These are phyloP conservation scores for Rhododendron mucronatum DNA, from an alignment of 148 eudicot species.

Conservation along the genomic window DNA sequence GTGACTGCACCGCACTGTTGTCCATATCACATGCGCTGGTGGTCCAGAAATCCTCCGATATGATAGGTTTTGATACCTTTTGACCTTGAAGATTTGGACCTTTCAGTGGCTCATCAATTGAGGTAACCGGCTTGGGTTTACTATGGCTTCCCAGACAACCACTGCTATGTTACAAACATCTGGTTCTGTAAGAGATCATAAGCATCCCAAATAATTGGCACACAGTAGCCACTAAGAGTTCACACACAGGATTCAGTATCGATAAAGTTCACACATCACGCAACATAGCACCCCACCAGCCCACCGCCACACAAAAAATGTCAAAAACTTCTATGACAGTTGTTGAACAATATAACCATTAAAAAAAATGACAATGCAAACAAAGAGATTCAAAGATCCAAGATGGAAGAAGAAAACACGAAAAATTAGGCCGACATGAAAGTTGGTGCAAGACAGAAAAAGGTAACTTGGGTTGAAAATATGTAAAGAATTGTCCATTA, in stretches of 20 bases:
- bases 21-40: slow-evolving; percentile 66
- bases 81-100: slow-evolving; percentile 23
- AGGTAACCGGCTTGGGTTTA: slow-evolving; percentile 29
- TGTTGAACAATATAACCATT: neutral
- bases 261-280: neutral
- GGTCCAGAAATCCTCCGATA: slow-evolving; percentile 57
- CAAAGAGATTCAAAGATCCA: neutral
- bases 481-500: neutral
- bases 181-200: slow-evolving; percentile 41
- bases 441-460: neutral
- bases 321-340: neutral
- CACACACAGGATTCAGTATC: neutral
- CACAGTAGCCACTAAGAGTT: neutral
- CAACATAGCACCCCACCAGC: neutral
- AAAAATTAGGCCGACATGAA: neutral
- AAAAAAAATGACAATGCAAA: neutral
- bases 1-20: slow-evolving; percentile 54
- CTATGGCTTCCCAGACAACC: slow-evolving; percentile 59
- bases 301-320: neutral
- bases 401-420: neutral
- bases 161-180: slow-evolving; percentile 83
- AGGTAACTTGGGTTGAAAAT: neutral
- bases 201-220: neutral
- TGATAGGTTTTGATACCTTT: slow-evolving; percentile 21
- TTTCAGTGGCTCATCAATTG: slow-evolving; percentile 33